A percentile compares a stretch with the other conserved stretches of the same genome.
phyloP scores from a whole-genome alignment of 768 basidiomycete genomes.

The Termitomyces sp. region DNA sequence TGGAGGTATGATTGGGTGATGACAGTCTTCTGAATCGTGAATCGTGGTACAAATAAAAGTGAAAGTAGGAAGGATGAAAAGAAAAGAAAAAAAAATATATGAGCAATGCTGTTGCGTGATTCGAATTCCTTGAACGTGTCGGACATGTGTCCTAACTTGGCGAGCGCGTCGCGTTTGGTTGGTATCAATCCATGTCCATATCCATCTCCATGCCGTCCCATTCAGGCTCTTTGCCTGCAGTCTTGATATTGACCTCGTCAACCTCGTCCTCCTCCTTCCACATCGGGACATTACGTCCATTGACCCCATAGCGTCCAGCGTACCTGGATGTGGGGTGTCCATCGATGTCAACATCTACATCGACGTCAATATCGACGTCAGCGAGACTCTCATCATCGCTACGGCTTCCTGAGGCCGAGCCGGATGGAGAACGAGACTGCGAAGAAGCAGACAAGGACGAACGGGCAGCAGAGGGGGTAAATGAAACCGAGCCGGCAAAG shows the following conservation, averaged over 20 bases:
- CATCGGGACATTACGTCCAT: constrained; percentile 19
- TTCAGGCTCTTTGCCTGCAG: constrained; percentile 23
- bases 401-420: constrained; percentile 28
- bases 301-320: constrained; percentile 13
- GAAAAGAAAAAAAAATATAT: constrained; percentile 1
- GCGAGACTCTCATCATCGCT: constrained; percentile 29
- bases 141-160: not conserved
- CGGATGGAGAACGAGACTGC: constrained; percentile 25
- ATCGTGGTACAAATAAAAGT: not conserved
- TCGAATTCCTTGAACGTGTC: constrained; percentile 6
- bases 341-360: constrained; percentile 25
- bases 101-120: constrained; percentile 7
- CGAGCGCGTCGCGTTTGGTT: not conserved
- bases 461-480: constrained; percentile 30
- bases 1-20: constrained; percentile 4
- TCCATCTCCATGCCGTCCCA: constrained; percentile 74
- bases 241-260: constrained; percentile 34
- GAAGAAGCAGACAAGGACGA: constrained; percentile 45
- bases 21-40: constrained; percentile 1
- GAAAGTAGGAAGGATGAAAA: not conserved
- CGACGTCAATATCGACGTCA: constrained; percentile 26
- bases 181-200: constrained; percentile 59
- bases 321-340: constrained; percentile 13
- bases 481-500: constrained; percentile 13
- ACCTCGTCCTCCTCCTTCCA: constrained; percentile 42